phyloP scores from a whole-genome alignment of 129 eudicot species.

The Helianthus annuus region HanXRQr2.0-SUNRISE NC_035436.2:182689783-182690282 shows the following conservation, averaged over 20 bases:
- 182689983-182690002: background rate
- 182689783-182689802: no score
- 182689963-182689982: conserved; percentile 25
- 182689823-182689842: no score
- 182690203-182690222: background rate
- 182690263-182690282: background rate
- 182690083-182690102: conserved; percentile 21
- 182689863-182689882: no score
- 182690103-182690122: conserved; percentile 8
- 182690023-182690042: conserved; percentile 26
- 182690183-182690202: background rate
- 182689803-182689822: background rate
- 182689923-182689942: background rate
- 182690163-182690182: background rate
- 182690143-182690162: conserved; percentile 12
- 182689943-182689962: background rate
- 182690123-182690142: conserved; percentile 17
- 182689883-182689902: background rate
- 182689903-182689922: background rate
- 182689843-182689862: no score
- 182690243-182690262: background rate
- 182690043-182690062: background rate
- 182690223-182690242: background rate
- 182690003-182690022: conserved; percentile 2
- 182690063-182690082: background rate